Percentiles rank a stretch among this genome's conserved stretches.
phyloP scores from a whole-genome alignment of 371 early-diverging fungal species.

The Lichtheimia ramosa region DNA sequence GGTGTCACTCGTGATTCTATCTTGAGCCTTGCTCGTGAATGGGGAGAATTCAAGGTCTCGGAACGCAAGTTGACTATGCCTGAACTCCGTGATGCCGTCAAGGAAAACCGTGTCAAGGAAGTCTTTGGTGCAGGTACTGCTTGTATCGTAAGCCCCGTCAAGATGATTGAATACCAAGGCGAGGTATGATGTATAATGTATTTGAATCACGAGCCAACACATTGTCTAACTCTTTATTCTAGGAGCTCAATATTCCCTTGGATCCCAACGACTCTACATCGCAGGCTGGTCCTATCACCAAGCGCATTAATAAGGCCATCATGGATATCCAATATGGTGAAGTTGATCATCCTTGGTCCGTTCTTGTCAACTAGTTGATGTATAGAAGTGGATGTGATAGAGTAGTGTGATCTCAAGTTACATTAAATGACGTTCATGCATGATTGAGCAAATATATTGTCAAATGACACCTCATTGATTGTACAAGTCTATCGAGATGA shows the following conservation, averaged over 20 bases:
- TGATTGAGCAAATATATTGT: too few relatives aligned
- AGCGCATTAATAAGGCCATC: constrained; percentile 83
- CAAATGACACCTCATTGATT: too few relatives aligned
- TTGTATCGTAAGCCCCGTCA: constrained; percentile 93
- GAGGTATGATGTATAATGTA: constrained; percentile 17
- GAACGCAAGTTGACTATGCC: constrained; percentile 88
- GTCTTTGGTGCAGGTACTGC: constrained; percentile 97
- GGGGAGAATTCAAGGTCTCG: constrained; percentile 90
- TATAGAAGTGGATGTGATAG: too few relatives aligned
- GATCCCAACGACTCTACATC: constrained; percentile 78
- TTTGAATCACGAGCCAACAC: background rate
- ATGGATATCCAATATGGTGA: constrained; percentile 95
- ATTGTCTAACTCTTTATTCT: background rate
- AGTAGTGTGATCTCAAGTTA: too few relatives aligned
- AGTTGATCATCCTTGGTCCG: constrained; percentile 72
- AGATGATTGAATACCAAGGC: constrained; percentile 74
- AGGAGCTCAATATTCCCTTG: constrained; percentile 80
- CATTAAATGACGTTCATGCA: too few relatives aligned
- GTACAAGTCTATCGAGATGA: too few relatives aligned
- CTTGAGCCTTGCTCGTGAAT: constrained; percentile 74
- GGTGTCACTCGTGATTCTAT: constrained; percentile 98
- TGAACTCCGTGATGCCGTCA: constrained; percentile 72
- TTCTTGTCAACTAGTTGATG: constrained; percentile 50
- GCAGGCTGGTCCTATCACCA: constrained; percentile 92
- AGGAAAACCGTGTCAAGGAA: constrained; percentile 72